Base-by-base conservation (phyloP, 1,139 yeast species). In the Meyerozyma athensensis region DNA sequence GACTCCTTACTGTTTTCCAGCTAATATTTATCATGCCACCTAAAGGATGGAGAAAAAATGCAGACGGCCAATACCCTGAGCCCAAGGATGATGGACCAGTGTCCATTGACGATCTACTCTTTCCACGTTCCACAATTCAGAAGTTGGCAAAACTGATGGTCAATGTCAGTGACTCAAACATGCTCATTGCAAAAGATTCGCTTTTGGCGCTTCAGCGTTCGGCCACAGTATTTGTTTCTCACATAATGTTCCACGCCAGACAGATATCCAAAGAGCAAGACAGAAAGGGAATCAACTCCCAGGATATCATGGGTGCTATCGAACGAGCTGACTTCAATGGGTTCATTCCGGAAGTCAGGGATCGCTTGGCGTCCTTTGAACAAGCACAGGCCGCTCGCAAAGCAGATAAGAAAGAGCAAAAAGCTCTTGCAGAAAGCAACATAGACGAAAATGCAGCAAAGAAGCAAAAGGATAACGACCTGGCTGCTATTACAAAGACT, bases 1-100 rank as follows among this genome's bases (percentile, higher is more conserved):
- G 10, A 7, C 23, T 21, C 7, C 23, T 21, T 21, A 21, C 10
- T 21, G 23, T 10, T 8, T 21, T 21, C 23, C 9, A 8, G 10
- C 9, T 10, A 21, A 8, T 21, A 7, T 21, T 21, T 13, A 28
- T 33, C 10, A 82, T 82, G 92, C 89, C 92, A 43, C 89, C 89
- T 53, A 82, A 82, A 58, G 87, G 89, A 34, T 81, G 87, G 89
- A 80, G 85, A 63, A 82, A 81, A 54, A 82, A 79, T 52, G 79
- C 82, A 1, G 86, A 79, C 39, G 86, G 84, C 5, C 72, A 75
- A 30, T 75, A 72, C 44, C 81, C 81, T 1, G 67, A 54, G 35
- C 65, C 79, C 7, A 66, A 65, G n/a, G 81, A 78, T 23, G 65
- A 70, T 13, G 86, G 81, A 39, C 63, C 68, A 37, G 68, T 78